These are phyloP conservation scores for Serpula lacrymans DNA, from an alignment of 768 basidiomycete genomes.

Conservation along the genomic window DNA sequence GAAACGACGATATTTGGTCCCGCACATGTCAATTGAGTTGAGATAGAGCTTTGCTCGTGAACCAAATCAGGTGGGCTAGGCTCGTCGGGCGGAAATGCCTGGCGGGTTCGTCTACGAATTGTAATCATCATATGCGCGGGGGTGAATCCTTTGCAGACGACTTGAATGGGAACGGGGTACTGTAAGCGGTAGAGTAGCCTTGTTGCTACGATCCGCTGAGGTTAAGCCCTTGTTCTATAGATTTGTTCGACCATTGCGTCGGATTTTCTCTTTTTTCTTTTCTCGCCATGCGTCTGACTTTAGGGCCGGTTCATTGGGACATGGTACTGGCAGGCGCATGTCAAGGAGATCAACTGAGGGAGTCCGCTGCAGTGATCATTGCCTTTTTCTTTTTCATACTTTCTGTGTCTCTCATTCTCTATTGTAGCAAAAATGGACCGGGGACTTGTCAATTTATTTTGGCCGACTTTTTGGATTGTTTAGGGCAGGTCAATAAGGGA, in stretches of 20 bases:
- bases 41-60: constrained; percentile 63
- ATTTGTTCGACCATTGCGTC: constrained; percentile 58
- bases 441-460: too few relatives aligned
- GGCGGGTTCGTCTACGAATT: constrained; percentile 50
- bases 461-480: too few relatives aligned
- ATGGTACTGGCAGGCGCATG: too few relatives aligned
- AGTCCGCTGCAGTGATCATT: too few relatives aligned
- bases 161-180: constrained; percentile 73
- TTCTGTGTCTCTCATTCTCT: too few relatives aligned
- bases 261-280: too few relatives aligned
- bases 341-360: too few relatives aligned
- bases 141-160: constrained; percentile 78
- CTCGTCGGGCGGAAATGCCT: constrained; percentile 51
- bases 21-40: constrained; percentile 28
- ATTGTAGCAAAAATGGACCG: too few relatives aligned
- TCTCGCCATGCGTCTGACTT: too few relatives aligned
- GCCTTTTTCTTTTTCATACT: too few relatives aligned
- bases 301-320: too few relatives aligned
- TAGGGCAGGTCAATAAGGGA: too few relatives aligned
- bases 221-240: constrained; percentile 70
- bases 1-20: constrained; percentile 70
- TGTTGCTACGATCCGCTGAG: constrained; percentile 77
- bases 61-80: constrained; percentile 59
- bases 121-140: constrained; percentile 65
- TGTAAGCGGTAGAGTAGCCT: constrained; percentile 78